phyloP scores from a whole-genome alignment of 2,329 filamentous ascomycete species.

The Curvularia sp. region DNA sequence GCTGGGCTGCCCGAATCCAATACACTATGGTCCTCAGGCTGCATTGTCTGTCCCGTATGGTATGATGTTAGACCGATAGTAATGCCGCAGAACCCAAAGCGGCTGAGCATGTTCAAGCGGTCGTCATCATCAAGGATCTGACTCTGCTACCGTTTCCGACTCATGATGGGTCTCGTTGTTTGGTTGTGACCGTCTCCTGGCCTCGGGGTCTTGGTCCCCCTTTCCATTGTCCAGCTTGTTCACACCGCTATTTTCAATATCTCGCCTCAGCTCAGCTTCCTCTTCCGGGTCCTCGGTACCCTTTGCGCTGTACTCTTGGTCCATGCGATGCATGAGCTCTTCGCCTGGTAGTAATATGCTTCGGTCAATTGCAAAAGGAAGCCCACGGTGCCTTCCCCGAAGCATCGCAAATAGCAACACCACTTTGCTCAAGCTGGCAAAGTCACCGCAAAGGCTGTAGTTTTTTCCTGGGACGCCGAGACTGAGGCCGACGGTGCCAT shows the following conservation, averaged over 20 bases:
- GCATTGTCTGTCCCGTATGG: conserved; percentile 3
- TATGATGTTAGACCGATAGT: conserved; percentile 9
- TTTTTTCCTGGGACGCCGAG: conserved; percentile 62
- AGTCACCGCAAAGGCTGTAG: conserved; percentile 64
- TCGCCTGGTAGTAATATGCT: conserved; percentile 45
- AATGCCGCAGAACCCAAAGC: conserved; percentile 1
- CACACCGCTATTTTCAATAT: conserved; percentile 29
- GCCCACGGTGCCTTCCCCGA: conserved; percentile 38
- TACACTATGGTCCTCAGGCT: conserved; percentile 1
- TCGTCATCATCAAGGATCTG: conserved; percentile 11
- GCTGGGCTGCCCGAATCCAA: conserved; percentile 1
- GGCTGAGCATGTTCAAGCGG: background rate
- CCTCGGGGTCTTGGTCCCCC: conserved; percentile 26
- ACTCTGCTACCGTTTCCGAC: conserved; percentile 7
- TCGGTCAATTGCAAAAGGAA: conserved; percentile 43
- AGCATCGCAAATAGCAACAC: conserved; percentile 66
- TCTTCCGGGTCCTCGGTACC: conserved; percentile 19
- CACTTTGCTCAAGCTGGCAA: conserved; percentile 64
- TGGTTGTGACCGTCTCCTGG: conserved; percentile 9
- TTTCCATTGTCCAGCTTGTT: conserved; percentile 6
- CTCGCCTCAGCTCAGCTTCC: conserved; percentile 23
- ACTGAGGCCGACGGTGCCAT: conserved; percentile 68
- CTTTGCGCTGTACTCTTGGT: conserved; percentile 38
- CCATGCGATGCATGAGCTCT: conserved; percentile 46
- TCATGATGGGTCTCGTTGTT: conserved; percentile 2